Evolutionary conservation across 352 stramenopile species (phyloP).

Genomic region (Pythium phragmitis): DNA sequence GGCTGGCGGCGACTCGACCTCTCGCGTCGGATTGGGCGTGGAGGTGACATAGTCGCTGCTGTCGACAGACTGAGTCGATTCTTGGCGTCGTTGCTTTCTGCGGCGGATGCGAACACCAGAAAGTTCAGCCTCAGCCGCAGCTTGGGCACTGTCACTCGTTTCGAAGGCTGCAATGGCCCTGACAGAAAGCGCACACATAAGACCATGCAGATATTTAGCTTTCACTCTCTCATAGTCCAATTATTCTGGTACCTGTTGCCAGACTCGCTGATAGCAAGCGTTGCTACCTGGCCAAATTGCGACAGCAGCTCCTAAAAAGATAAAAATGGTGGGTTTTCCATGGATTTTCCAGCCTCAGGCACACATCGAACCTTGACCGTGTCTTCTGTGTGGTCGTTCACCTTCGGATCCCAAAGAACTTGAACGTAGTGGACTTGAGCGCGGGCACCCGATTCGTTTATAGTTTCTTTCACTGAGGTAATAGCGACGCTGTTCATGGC

Average conservation of each 20-base stretch:
- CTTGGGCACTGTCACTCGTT: slow-evolving; percentile 20
- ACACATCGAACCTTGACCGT: slow-evolving; percentile 29
- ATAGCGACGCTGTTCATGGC: background rate
- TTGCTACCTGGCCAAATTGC: slow-evolving; percentile 13
- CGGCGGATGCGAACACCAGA: slow-evolving; percentile 29
- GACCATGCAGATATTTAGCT: background rate
- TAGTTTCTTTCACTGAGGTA: background rate
- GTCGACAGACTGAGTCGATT: background rate
- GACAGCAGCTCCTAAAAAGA: slow-evolving; percentile 7
- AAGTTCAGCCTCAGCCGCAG: slow-evolving; percentile 25
- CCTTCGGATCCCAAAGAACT: slow-evolving; percentile 34
- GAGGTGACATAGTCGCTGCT: background rate
- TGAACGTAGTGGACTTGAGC: slow-evolving; percentile 36
- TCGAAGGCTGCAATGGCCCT: slow-evolving; percentile 39
- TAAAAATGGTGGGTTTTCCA: background rate
- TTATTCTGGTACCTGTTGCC: slow-evolving; percentile 15
- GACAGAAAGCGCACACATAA: background rate
- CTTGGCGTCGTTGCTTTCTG: slow-evolving; percentile 24
- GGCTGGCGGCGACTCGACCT: background rate
- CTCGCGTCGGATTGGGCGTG: background rate
- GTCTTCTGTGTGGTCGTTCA: slow-evolving; percentile 23
- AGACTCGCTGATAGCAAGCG: slow-evolving; percentile 21
- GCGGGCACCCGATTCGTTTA: background rate
- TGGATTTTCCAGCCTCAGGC: background rate
- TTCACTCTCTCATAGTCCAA: background rate